Percentiles rank a stretch among this genome's conserved stretches.
These are phyloP conservation scores for Petunia hybrid DNA, from an alignment of 305 asterid genomes.

Conservation along the genomic window DNA sequence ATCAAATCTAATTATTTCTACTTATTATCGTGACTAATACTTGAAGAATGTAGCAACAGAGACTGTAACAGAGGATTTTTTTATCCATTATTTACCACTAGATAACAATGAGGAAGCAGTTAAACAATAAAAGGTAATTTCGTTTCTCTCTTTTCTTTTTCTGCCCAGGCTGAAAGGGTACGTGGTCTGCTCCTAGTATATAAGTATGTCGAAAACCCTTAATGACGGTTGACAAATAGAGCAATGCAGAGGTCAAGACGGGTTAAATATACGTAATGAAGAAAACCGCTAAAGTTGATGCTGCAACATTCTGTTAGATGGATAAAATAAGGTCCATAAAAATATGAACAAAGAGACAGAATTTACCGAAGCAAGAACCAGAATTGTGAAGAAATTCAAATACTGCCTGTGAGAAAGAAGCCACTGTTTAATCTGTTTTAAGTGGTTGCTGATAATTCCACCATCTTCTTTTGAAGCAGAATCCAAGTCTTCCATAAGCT, in stretches of 20 bases:
- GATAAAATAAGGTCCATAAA: conserved; percentile 13
- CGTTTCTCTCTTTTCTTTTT: conserved; percentile 8
- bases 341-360: neutral
- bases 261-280: neutral
- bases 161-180: neutral
- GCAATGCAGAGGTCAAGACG: conserved; percentile 2
- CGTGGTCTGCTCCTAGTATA: conserved; percentile 2
- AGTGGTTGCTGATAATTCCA: conserved; percentile 37
- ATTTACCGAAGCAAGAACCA: conserved; percentile 52
- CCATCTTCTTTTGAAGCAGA: conserved; percentile 35
- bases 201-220: conserved; percentile 24
- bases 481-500: conserved; percentile 44
- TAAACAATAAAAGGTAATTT: conserved; percentile 15
- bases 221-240: conserved; percentile 24
- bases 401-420: conserved; percentile 42
- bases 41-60: conserved; percentile 12
- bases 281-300: conserved; percentile 12
- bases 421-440: conserved; percentile 45
- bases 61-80: neutral
- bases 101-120: conserved; percentile 19
- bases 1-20: neutral
- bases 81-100: neutral
- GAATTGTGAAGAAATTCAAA: conserved; percentile 48
- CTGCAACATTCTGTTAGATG: neutral
- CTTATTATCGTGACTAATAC: neutral